Percentiles rank a stretch among this genome's conserved stretches.
Evolutionary conservation across 352 stramenopile genomes (phyloP).

Genomic region (Phytopythium chamaehyphon): DNA sequence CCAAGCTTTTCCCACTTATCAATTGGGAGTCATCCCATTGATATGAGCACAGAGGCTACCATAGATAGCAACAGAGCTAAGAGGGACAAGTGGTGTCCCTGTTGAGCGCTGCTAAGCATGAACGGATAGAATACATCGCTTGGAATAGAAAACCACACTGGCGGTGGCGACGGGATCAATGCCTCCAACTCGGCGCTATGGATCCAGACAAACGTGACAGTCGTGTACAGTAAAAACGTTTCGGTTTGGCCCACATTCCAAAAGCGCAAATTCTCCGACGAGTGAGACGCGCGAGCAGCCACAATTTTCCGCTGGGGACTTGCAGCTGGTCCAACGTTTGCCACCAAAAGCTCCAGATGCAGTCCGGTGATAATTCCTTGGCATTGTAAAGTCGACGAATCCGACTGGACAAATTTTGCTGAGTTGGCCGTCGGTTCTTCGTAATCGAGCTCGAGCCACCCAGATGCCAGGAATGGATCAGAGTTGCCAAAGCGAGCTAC

Average conservation of each 20-base stretch:
- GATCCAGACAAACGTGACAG: constrained; percentile 27
- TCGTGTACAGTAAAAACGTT: constrained; percentile 28
- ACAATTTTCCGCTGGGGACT: constrained; percentile 43
- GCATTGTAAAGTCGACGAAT: constrained; percentile 19
- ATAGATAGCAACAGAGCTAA: not conserved
- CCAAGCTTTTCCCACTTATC: not conserved
- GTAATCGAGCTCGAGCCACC: constrained; percentile 41
- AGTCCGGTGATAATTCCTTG: constrained; percentile 20
- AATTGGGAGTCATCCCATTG: not conserved
- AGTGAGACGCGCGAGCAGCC: constrained; percentile 27
- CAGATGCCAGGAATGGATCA: constrained; percentile 25
- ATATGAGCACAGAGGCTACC: not conserved
- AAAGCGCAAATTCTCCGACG: constrained; percentile 30
- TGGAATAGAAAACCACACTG: constrained; percentile 52
- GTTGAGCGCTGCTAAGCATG: constrained; percentile 15
- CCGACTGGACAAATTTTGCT: constrained; percentile 14
- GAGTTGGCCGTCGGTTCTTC: constrained; percentile 18
- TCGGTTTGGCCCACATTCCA: constrained; percentile 18
- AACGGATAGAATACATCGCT: constrained; percentile 54
- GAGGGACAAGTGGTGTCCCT: not conserved
- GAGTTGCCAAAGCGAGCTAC: constrained; percentile 39
- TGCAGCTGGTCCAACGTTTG: constrained; percentile 16
- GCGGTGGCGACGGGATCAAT: constrained; percentile 29
- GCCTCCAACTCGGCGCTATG: constrained; percentile 15
- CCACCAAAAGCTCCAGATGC: constrained; percentile 42